Evolutionary conservation across 331 rosid species (phyloP), one percentile per base, ranked within the genome.

Genomic region (Quercus tomentella): DNA sequence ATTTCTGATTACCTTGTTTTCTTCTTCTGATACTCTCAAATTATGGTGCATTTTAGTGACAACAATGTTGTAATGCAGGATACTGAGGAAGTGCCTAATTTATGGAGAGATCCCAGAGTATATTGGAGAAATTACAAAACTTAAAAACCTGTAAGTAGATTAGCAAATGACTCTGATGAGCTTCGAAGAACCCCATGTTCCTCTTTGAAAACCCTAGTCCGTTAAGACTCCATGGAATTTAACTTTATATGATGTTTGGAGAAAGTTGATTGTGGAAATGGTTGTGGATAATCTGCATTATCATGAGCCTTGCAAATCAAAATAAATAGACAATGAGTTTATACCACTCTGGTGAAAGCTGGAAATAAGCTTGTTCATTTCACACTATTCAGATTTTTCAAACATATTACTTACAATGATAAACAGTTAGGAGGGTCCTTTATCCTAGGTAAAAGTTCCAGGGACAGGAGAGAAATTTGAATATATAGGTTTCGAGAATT

Each of bases 91-190:
- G 23, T 88, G 91, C 89, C 77, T 61, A 12, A 75, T 88, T 73
- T 9, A 76, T 45, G 91, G 82, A 35, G 72, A 54, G 28, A 83
- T 88, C 82, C 91, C 91, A 3, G 60, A 41, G 6, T 85, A 79
- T 65, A 43, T 88, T 35, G 89, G 78, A 73, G 26, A 65, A 22
- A 85, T 81, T 80, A 45, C 22, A 68, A 83, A 57, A 8, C 51
- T 73, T 85, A 95, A 90, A 85, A 62, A 41, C 56, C 77, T 95
- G 98, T 95, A 81, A 90, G 97, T 85, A 78, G 30, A 81, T 69
- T 66, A 56, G 80, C 56, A 33, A 67, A 52, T 65, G 41, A n/a
- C 43, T 76, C 56, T 70, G 37, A 78, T 62, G 52, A 61, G 61
- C 56, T 77, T 71, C 16, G 14, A 35, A 72, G 21, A 51, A 56